Evolutionary conservation across 108 stramenopile species (phyloP).

Genomic region (Fragilariopsis cylindrus): DNA sequence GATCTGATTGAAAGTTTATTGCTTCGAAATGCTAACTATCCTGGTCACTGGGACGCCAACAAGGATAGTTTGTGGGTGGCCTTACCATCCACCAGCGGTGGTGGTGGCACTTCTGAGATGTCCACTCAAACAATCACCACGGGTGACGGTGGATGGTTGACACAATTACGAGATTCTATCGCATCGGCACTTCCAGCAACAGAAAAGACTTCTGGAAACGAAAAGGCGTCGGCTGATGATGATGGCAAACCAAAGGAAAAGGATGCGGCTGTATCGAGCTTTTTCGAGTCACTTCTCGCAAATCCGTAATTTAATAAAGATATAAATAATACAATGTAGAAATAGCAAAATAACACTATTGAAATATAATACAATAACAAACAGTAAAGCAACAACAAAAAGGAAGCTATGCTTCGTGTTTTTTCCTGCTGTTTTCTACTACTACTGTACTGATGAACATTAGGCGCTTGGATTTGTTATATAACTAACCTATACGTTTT

Average conservation of each 20-base stretch:
- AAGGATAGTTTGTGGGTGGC: slow-evolving; percentile 72
- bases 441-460: background rate
- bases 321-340: background rate
- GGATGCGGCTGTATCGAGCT: slow-evolving; percentile 55
- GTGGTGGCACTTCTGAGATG: background rate
- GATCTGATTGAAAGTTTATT: slow-evolving; percentile 74
- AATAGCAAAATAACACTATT: background rate
- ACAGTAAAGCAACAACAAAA: background rate
- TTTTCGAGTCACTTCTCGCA: slow-evolving; percentile 79
- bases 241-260: slow-evolving; percentile 24
- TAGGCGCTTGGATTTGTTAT: background rate
- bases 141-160: slow-evolving; percentile 81
- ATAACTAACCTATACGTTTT: background rate
- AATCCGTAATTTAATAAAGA: slow-evolving; percentile 39
- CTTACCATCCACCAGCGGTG: slow-evolving; percentile 42
- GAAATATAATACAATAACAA: background rate
- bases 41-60: slow-evolving; percentile 83
- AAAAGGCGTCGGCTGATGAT: background rate
- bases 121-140: background rate
- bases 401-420: background rate
- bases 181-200: slow-evolving; percentile 29
- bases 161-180: slow-evolving; percentile 69
- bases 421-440: background rate
- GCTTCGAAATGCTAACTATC: slow-evolving; percentile 78
- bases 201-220: background rate